These are phyloP conservation scores for Tetracentron sinense DNA, from an alignment of 164 flowering plant genomes.

Conservation along the genomic window DNA sequence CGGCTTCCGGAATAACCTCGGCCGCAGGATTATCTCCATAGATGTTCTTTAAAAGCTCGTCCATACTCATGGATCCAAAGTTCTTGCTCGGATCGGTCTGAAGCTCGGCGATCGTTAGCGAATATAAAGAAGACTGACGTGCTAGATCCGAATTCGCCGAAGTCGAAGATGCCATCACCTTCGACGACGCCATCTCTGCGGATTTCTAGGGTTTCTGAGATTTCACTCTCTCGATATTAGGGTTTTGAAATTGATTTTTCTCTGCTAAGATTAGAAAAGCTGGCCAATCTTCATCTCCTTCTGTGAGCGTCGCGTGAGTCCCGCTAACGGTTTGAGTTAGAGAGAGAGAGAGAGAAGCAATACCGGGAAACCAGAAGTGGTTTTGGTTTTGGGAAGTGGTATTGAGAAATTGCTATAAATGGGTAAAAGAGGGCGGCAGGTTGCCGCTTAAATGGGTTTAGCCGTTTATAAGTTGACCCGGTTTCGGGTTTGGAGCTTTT, in stretches of 20 bases:
- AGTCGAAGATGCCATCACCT: constrained; percentile 39
- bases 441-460: too few relatives aligned
- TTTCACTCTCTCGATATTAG: background rate
- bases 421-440: too few relatives aligned
- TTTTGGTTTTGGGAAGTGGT: too few relatives aligned
- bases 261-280: background rate
- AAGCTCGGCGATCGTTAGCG: constrained; percentile 11
- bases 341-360: background rate
- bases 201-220: constrained; percentile 11
- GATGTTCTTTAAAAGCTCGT: constrained; percentile 39
- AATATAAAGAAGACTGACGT: constrained; percentile 29
- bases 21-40: constrained; percentile 31
- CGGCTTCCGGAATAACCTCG: constrained; percentile 11
- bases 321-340: constrained; percentile 14
- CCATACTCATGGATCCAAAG: constrained; percentile 37
- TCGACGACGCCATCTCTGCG: constrained; percentile 42
- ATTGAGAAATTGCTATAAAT: too few relatives aligned
- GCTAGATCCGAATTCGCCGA: constrained; percentile 50
- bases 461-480: too few relatives aligned
- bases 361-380: background rate
- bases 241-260: background rate
- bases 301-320: constrained; percentile 14
- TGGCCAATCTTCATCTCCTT: constrained; percentile 7
- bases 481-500: too few relatives aligned
- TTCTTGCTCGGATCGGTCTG: constrained; percentile 12